Evolutionary conservation across 2,329 filamentous ascomycete genomes (phyloP).

Genomic region (Aspergillus cejpii): DNA sequence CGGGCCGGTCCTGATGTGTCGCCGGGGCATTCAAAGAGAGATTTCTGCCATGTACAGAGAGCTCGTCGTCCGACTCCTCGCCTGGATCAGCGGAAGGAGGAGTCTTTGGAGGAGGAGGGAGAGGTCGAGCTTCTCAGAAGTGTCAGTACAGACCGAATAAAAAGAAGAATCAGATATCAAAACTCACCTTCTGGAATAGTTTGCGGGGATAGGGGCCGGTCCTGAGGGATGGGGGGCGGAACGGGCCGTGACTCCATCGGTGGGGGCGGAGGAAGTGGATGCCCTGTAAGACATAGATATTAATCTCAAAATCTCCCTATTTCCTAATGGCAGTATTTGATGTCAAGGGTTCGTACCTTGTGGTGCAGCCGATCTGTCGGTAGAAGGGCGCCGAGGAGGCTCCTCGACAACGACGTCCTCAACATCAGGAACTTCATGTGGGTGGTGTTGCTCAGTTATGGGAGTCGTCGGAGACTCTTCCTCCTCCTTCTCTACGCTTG

Average conservation of each 20-base stretch:
- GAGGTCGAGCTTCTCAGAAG: constrained; percentile 53
- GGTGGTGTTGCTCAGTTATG: constrained; percentile 37
- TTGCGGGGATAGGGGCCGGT: constrained; percentile 32
- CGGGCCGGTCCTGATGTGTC: constrained; percentile 35
- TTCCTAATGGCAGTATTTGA: not conserved
- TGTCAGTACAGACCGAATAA: constrained; percentile 21
- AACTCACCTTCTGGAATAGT: constrained; percentile 52
- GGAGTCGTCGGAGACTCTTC: constrained; percentile 40
- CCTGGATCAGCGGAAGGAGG: constrained; percentile 64
- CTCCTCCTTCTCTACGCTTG: constrained; percentile 48
- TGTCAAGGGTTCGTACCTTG: constrained; percentile 44
- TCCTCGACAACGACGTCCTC: constrained; percentile 44
- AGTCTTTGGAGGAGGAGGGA: constrained; percentile 49
- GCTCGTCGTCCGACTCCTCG: constrained; percentile 83
- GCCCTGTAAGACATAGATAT: constrained; percentile 31
- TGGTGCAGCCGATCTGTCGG: constrained; percentile 42
- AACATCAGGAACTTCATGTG: constrained; percentile 49
- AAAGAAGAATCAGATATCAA: not conserved
- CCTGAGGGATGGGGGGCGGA: constrained; percentile 33
- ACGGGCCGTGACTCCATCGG: constrained; percentile 35
- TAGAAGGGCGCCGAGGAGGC: constrained; percentile 29
- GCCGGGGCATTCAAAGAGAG: constrained; percentile 41
- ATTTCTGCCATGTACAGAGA: constrained; percentile 51
- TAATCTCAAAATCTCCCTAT: not conserved
- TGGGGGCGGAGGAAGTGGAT: constrained; percentile 41